phyloP scores from a whole-genome alignment of 2,329 filamentous ascomycete species.

The Fusarium albosuccineum region DNA sequence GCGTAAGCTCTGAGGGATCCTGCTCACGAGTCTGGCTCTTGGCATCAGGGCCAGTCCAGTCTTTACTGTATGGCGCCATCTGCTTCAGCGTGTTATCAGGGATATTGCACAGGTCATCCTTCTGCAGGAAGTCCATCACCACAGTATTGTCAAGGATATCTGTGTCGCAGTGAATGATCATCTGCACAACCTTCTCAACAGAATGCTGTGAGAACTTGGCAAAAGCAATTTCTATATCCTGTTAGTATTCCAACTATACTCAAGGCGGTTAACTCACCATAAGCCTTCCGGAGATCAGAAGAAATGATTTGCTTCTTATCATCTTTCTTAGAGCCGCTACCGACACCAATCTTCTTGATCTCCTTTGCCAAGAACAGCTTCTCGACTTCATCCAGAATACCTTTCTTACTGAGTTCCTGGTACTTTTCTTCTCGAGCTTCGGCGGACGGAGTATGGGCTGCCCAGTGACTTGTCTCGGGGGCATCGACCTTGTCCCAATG shows the following conservation, averaged over 20 bases:
- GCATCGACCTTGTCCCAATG: conserved; percentile 99
- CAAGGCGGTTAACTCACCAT: conserved; percentile 65
- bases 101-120: conserved; percentile 92
- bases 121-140: conserved; percentile 96
- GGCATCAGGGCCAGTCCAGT: conserved; percentile 93
- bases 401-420: conserved; percentile 90
- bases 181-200: conserved; percentile 87
- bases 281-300: conserved; percentile 87
- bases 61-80: conserved; percentile 95
- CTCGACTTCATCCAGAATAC: conserved; percentile 97
- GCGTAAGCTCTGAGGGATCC: conserved; percentile 88
- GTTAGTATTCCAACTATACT: conserved; percentile 47
- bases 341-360: conserved; percentile 85
- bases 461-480: conserved; percentile 93
- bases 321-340: conserved; percentile 76
- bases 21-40: conserved; percentile 82
- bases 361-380: conserved; percentile 98
- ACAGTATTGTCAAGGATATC: conserved; percentile 90
- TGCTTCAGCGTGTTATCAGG: conserved; percentile 91
- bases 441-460: conserved; percentile 84
- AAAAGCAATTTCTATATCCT: conserved; percentile 79
- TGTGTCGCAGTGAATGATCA: conserved; percentile 95
- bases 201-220: conserved; percentile 90
- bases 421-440: conserved; percentile 97
- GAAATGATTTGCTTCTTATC: conserved; percentile 99